Evolutionary conservation across 73 alveolate genomes (phyloP).

Genomic region (Blepharisma stoltei): DNA sequence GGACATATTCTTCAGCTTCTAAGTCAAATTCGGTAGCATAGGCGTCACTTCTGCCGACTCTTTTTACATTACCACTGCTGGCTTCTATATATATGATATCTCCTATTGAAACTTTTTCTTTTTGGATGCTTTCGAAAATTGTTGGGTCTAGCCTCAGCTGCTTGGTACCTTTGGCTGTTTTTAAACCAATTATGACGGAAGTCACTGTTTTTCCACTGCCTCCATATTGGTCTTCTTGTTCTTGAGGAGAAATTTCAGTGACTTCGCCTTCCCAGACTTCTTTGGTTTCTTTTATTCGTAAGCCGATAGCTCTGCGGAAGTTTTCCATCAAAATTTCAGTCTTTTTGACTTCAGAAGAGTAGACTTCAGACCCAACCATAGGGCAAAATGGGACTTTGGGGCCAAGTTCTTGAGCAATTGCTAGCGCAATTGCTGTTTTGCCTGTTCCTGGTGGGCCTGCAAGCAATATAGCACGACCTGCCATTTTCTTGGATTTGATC

Average conservation of each 20-base stretch:
- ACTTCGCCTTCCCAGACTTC: slow-evolving; percentile 99
- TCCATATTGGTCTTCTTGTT: slow-evolving; percentile 87
- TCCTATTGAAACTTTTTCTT: slow-evolving; percentile 98
- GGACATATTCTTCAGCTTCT: slow-evolving; percentile 99
- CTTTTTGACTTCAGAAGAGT: slow-evolving; percentile 98
- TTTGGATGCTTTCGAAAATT: slow-evolving; percentile 96
- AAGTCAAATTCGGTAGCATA: slow-evolving; percentile 99
- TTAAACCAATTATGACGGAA: slow-evolving; percentile 84
- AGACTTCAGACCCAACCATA: slow-evolving; percentile 99
- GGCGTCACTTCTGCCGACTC: slow-evolving; percentile 99
- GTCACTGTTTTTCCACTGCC: slow-evolving; percentile 68
- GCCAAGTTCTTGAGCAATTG: slow-evolving; percentile 98
- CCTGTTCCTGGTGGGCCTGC: slow-evolving; percentile 99
- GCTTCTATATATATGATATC: slow-evolving; percentile 99
- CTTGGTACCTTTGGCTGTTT: slow-evolving; percentile 97
- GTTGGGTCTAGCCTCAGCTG: slow-evolving; percentile 97
- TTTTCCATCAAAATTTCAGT: slow-evolving; percentile 99
- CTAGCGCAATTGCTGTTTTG: slow-evolving; percentile 98
- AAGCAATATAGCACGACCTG: slow-evolving; percentile 96
- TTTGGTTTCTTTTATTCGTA: slow-evolving; percentile 96
- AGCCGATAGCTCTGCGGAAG: slow-evolving; percentile 99
- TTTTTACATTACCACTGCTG: slow-evolving; percentile 97
- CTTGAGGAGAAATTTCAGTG: slow-evolving; percentile 99
- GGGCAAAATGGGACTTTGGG: slow-evolving; percentile 99
- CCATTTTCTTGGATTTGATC: slow-evolving; percentile 98